phyloP scores from a whole-genome alignment of 2,329 filamentous ascomycete genomes.

The Microcyclospora pomicola region DNA sequence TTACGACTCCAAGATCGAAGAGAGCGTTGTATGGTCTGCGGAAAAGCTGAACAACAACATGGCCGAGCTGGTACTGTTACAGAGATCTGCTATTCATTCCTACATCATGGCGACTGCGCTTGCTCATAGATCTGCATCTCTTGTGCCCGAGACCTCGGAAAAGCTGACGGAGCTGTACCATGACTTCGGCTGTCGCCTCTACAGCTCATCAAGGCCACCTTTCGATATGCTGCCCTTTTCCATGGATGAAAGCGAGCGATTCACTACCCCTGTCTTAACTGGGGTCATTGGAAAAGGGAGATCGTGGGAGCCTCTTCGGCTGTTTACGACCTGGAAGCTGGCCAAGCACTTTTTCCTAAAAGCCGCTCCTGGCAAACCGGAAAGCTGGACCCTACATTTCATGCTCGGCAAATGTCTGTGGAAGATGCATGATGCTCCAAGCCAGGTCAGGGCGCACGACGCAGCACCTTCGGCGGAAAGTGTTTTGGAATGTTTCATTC shows the following conservation, averaged over 20 bases:
- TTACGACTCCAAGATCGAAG: constrained; percentile 77
- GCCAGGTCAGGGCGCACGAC: constrained; percentile 8
- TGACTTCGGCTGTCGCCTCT: constrained; percentile 55
- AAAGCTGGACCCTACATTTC: constrained; percentile 54
- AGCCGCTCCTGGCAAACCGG: constrained; percentile 44
- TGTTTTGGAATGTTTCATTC: constrained; percentile 43
- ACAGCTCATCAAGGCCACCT: constrained; percentile 54
- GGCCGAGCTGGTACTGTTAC: constrained; percentile 57
- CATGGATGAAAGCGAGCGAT: constrained; percentile 47
- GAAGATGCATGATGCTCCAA: constrained; percentile 47
- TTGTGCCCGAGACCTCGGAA: constrained; percentile 37
- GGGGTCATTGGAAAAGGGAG: constrained; percentile 26
- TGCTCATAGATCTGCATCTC: constrained; percentile 43
- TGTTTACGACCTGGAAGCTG: constrained; percentile 51
- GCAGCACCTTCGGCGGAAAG: constrained; percentile 25
- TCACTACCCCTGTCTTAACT: constrained; percentile 32
- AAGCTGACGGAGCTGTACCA: constrained; percentile 52
- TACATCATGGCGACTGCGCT: constrained; percentile 53
- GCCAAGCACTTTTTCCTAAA: constrained; percentile 46
- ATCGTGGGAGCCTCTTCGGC: constrained; percentile 46
- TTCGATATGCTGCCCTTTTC: constrained; percentile 54
- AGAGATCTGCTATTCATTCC: constrained; percentile 72
- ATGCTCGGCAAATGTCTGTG: constrained; percentile 59
- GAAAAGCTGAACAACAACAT: constrained; percentile 83
- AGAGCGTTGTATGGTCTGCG: constrained; percentile 74